Evolutionary conservation across 139 green algal species (phyloP).

Genomic region (Volvox africanus): DNA sequence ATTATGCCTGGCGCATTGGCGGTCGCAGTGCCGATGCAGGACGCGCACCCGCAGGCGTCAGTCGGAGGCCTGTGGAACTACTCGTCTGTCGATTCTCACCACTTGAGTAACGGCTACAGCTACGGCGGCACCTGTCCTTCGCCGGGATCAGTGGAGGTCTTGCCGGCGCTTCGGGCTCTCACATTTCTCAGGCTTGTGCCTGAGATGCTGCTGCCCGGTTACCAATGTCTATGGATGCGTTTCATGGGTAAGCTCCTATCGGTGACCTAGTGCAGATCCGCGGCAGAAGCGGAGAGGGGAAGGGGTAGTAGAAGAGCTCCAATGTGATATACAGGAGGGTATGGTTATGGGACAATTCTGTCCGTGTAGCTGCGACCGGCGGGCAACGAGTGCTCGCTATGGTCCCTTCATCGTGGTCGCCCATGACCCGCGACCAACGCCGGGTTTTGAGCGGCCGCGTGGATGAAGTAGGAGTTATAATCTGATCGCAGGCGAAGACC

Average conservation of each 20-base stretch:
- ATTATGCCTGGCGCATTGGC: neutral
- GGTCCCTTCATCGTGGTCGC: too few relatives aligned
- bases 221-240: conserved; percentile 68
- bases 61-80: neutral
- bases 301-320: too few relatives aligned
- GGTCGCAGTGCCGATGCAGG: neutral
- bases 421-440: too few relatives aligned
- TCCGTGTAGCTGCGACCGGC: too few relatives aligned
- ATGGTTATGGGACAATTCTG: too few relatives aligned
- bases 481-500: too few relatives aligned
- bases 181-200: conserved; percentile 87
- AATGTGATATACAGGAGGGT: too few relatives aligned
- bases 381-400: too few relatives aligned
- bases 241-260: conserved; percentile 74
- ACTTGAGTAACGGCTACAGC: neutral
- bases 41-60: neutral
- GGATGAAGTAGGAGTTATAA: too few relatives aligned
- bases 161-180: conserved; percentile 84
- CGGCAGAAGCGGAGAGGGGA: too few relatives aligned
- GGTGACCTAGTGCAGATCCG: neutral
- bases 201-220: conserved; percentile 78
- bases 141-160: conserved; percentile 12
- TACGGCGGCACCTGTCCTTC: conserved; percentile 1
- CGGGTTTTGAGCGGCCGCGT: too few relatives aligned
- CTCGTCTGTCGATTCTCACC: neutral